Conservation (phyloP, 306 rosid species). For the Dryas drummondii region DNA sequence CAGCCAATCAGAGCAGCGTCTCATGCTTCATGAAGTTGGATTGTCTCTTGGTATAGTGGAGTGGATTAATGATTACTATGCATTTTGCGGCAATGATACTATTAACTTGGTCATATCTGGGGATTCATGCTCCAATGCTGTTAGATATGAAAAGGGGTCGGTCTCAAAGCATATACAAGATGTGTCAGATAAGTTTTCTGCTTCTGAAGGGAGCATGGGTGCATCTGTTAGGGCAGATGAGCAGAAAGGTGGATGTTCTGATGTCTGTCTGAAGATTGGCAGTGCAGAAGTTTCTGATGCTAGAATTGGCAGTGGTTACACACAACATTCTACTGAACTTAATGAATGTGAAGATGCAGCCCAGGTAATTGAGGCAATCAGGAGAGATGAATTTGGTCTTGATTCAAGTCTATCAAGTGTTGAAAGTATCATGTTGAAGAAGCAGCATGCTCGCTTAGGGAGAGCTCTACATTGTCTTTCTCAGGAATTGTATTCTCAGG, state of each 20-base stretch:
- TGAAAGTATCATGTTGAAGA: slow-evolving; percentile 73
- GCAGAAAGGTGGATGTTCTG: slow-evolving; percentile 26
- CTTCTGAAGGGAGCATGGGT: slow-evolving; percentile 38
- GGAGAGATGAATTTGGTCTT: slow-evolving; percentile 93
- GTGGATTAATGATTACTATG: slow-evolving; percentile 74
- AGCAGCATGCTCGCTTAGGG: slow-evolving; percentile 97
- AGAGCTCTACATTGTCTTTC: slow-evolving; percentile 99
- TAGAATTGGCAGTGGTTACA: slow-evolving; percentile 29
- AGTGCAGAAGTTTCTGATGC: slow-evolving; percentile 32
- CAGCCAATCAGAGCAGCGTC: slow-evolving; percentile 57
- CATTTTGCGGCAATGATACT: slow-evolving; percentile 37
- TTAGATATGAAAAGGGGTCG: slow-evolving; percentile 25
- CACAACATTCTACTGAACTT: slow-evolving; percentile 26
- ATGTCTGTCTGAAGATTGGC: slow-evolving; percentile 23
- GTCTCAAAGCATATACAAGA: slow-evolving; percentile 34
- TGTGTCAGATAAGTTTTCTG: slow-evolving; percentile 27
- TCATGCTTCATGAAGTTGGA: slow-evolving; percentile 92
- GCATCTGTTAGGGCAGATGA: slow-evolving; percentile 26
- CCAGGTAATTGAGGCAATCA: slow-evolving; percentile 69
- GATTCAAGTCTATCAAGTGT: slow-evolving; percentile 59
- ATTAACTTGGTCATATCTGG: slow-evolving; percentile 29
- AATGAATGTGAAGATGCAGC: slow-evolving; percentile 55
- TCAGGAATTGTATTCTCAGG: slow-evolving; percentile 93
- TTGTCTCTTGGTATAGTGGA: slow-evolving; percentile 68
- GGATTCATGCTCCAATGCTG: slow-evolving; percentile 37